phyloP scores from a whole-genome alignment of 1,139 yeast genomes.

The Taiozyma sp. region DNA sequence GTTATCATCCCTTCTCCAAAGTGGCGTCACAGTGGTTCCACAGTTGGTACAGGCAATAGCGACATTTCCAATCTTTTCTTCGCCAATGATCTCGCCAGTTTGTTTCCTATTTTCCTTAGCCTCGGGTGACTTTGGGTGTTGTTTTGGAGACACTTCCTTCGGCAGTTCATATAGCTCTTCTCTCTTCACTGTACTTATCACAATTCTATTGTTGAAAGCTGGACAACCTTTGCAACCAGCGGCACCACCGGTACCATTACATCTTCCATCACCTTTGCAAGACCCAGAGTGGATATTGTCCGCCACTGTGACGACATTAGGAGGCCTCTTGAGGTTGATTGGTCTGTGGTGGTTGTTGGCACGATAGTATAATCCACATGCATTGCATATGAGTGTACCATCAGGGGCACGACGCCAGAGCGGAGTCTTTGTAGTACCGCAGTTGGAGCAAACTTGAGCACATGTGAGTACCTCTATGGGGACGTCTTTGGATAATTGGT shows the following conservation, averaged over 20 bases:
- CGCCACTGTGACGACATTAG: conserved; percentile 46
- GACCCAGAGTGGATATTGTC: conserved; percentile 42
- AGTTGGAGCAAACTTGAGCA: conserved; percentile 49
- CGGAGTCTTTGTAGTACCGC: conserved; percentile 82
- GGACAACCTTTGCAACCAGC: conserved; percentile 82
- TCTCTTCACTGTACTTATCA: conserved; percentile 22
- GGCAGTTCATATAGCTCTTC: not conserved
- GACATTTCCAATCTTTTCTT: conserved; percentile 34
- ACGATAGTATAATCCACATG: conserved; percentile 78
- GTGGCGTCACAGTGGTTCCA: conserved; percentile 28
- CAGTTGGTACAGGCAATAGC: conserved; percentile 45
- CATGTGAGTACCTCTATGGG: not conserved
- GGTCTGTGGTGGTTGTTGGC: conserved; percentile 81
- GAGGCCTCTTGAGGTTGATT: conserved; percentile 64
- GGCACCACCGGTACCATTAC: conserved; percentile 86
- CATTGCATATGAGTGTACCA: conserved; percentile 83
- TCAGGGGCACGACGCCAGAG: conserved; percentile 81
- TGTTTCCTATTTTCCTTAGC: not conserved
- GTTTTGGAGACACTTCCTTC: not conserved
- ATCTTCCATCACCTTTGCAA: conserved; percentile 79
- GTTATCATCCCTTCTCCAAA: conserved; percentile 13
- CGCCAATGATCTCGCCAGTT: conserved; percentile 19
- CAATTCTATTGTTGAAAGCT: conserved; percentile 68
- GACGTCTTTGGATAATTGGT: not conserved
- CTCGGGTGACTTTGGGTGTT: not conserved